Conservation (phyloP, 2,329 filamentous ascomycete species). For the Epichloe sylvatica region DNA sequence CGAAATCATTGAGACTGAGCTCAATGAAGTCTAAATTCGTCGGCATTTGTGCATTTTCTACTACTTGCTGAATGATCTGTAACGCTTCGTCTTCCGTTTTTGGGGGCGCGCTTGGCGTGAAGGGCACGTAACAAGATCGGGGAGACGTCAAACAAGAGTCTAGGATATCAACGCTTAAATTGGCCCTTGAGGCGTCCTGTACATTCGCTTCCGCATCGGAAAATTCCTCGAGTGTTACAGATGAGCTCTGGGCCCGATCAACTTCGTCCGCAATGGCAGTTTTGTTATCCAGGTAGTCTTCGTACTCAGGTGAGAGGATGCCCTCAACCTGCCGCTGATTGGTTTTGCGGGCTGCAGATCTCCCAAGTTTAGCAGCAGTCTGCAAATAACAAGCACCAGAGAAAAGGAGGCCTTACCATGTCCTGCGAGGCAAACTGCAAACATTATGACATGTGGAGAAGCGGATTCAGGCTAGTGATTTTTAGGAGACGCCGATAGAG, state of each 20-base stretch:
- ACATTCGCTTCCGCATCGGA: neutral
- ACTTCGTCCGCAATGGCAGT: neutral
- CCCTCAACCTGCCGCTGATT: too few species aligned
- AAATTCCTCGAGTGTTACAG: neutral
- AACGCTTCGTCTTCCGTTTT: conserved; percentile 1
- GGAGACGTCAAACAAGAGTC: neutral
- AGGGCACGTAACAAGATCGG: conserved; percentile 1
- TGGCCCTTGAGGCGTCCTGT: neutral
- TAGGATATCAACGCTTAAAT: conserved; percentile 1
- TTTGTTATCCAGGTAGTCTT: too few species aligned
- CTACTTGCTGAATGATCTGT: conserved; percentile 4
- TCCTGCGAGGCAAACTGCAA: too few species aligned
- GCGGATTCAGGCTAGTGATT: neutral
- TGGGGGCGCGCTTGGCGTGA: neutral
- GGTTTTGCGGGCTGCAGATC: too few species aligned
- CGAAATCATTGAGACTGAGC: conserved; percentile 43
- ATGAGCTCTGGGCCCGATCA: neutral
- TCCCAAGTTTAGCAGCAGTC: too few species aligned
- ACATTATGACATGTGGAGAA: neutral
- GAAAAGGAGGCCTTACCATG: too few species aligned
- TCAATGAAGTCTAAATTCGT: conserved; percentile 23
- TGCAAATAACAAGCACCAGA: too few species aligned
- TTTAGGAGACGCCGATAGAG: neutral
- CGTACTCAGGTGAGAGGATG: too few species aligned
- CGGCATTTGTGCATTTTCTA: neutral